A percentile compares a stretch with the other conserved stretches of the same genome.
phyloP scores from a whole-genome alignment of 2,329 filamentous ascomycete genomes.

The Aspergillus terreus region DNA sequence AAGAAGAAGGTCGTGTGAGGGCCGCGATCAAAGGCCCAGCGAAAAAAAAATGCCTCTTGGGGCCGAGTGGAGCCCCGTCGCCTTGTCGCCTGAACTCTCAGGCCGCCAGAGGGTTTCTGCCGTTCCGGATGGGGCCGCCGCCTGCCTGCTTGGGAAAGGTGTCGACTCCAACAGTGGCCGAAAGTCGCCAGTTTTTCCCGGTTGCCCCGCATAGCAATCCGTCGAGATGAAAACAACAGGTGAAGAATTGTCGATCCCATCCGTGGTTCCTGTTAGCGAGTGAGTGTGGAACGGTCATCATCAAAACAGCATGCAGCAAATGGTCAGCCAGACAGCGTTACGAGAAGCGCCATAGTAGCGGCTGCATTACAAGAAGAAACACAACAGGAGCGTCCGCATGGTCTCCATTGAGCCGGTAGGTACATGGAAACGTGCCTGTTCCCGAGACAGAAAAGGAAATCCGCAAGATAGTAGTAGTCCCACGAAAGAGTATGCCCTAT shows the following conservation, averaged over 20 bases:
- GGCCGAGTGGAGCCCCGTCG: slow-evolving; percentile 27
- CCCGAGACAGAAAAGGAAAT: slow-evolving; percentile 7
- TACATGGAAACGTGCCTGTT: slow-evolving; percentile 15
- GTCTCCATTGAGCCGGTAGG: slow-evolving; percentile 29
- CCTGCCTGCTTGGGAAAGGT: background rate
- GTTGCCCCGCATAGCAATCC: background rate
- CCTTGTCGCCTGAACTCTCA: background rate
- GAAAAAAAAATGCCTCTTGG: slow-evolving; percentile 33
- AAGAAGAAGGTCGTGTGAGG: slow-evolving; percentile 30
- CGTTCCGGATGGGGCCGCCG: background rate
- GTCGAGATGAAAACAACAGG: background rate
- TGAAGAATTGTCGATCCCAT: background rate
- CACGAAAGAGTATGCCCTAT: background rate
- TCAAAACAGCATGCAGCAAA: slow-evolving; percentile 1
- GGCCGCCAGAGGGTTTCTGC: background rate
- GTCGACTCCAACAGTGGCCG: background rate
- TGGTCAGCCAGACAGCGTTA: background rate
- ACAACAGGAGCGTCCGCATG: slow-evolving; percentile 2
- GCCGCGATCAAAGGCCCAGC: slow-evolving; percentile 25
- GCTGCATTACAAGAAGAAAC: slow-evolving; percentile 20
- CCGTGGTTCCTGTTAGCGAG: background rate
- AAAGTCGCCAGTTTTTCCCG: background rate
- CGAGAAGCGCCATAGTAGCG: slow-evolving; percentile 6
- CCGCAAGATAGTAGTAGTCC: background rate
- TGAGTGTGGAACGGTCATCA: background rate